Evolutionary conservation across 2,329 filamentous ascomycete species (phyloP).

Genomic region (Colletotrichum viniferum): DNA sequence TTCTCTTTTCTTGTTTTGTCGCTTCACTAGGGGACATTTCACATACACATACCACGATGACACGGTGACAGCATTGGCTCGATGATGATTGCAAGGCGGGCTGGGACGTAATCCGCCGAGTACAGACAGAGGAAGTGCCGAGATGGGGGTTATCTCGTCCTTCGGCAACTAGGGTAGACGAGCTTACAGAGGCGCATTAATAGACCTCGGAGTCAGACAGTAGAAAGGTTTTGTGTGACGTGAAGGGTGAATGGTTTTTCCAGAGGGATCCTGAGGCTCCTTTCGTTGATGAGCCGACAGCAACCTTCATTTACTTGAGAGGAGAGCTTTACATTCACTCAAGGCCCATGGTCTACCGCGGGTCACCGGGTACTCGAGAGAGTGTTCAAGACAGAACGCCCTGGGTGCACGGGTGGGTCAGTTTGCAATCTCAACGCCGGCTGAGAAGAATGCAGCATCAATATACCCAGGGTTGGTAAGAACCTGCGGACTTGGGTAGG

Average conservation of each 20-base stretch:
- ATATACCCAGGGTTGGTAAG: neutral
- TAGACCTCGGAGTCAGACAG: neutral
- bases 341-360: too few relatives aligned
- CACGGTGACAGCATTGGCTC: neutral
- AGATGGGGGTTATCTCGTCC: neutral
- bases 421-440: neutral
- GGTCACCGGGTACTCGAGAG: too few relatives aligned
- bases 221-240: neutral
- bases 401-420: too few relatives aligned
- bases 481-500: too few relatives aligned
- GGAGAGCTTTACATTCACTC: too few relatives aligned
- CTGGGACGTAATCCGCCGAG: neutral
- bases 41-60: conserved; percentile 5
- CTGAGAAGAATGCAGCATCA: neutral
- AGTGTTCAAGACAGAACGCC: too few relatives aligned
- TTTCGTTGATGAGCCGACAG: too few relatives aligned
- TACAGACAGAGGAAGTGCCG: neutral
- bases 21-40: neutral
- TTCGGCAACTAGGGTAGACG: neutral
- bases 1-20: neutral
- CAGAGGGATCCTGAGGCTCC: neutral
- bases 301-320: too few relatives aligned
- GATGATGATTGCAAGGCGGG: neutral
- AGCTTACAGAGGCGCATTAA: neutral
- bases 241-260: neutral